These are phyloP conservation scores for Lotus japonicus DNA, from an alignment of 306 rosid genomes.

Conservation along the genomic window DNA sequence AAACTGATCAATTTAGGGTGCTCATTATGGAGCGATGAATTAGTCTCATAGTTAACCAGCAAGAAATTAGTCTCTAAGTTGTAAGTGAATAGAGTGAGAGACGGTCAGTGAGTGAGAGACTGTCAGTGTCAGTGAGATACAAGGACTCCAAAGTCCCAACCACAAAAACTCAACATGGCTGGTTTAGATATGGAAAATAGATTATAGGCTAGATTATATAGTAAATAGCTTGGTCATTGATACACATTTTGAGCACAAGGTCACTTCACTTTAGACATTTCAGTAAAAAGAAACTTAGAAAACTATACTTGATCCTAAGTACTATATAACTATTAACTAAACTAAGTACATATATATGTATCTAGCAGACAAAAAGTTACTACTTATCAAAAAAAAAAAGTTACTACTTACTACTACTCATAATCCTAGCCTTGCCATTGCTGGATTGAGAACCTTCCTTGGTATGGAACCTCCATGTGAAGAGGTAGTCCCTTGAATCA, in stretches of 20 bases:
- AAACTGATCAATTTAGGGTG: no score
- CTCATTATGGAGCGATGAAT: no score
- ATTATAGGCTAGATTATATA: not conserved
- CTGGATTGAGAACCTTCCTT: constrained; percentile 42
- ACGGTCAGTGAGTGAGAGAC: no score
- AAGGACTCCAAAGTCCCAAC: no score
- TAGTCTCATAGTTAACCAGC: no score
- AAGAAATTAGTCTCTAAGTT: no score
- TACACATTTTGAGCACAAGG: not conserved
- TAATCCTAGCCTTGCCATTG: constrained; percentile 5
- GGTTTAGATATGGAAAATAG: not conserved
- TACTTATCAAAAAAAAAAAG: no score
- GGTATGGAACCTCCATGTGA: constrained; percentile 80
- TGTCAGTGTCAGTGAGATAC: no score
- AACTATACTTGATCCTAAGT: not conserved
- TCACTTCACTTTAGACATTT: not conserved
- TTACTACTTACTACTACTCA: not conserved
- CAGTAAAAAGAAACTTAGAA: constrained; percentile 3
- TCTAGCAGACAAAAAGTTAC: not conserved
- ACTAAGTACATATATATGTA: not conserved
- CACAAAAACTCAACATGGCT: no score
- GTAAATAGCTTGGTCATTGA: not conserved
- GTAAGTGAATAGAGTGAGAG: no score
- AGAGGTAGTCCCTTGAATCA: constrained; percentile 67
- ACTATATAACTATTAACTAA: not conserved